Evolutionary conservation across 1,284 basidiomycete genomes (phyloP).

Genomic region (Psilocybe mexicana): DNA sequence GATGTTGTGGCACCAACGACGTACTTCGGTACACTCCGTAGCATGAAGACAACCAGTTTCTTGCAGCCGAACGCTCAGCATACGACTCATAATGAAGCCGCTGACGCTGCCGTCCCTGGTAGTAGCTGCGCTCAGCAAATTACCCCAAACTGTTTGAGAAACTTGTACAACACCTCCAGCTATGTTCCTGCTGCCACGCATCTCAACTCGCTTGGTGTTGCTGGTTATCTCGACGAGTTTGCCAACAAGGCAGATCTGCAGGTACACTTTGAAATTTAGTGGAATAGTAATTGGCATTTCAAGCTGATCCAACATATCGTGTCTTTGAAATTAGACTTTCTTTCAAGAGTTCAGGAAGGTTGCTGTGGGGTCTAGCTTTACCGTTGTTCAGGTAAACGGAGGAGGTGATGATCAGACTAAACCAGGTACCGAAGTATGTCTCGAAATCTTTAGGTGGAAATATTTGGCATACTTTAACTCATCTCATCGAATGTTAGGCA

Average conservation of each 20-base stretch:
- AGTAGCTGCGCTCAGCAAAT: constrained; percentile 47
- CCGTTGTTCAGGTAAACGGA: constrained; percentile 57
- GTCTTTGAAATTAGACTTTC: constrained; percentile 44
- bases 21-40: constrained; percentile 53
- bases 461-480: too few species aligned
- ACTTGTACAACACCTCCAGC: constrained; percentile 56
- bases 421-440: constrained; percentile 55
- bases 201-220: constrained; percentile 56
- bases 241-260: constrained; percentile 39
- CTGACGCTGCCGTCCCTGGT: constrained; percentile 29
- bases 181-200: constrained; percentile 50
- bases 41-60: constrained; percentile 44
- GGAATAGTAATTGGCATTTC: neutral
- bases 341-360: constrained; percentile 52
- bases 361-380: constrained; percentile 52
- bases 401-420: constrained; percentile 56
- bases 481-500: constrained; percentile 36
- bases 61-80: constrained; percentile 38
- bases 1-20: constrained; percentile 60
- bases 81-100: constrained; percentile 22
- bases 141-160: constrained; percentile 59
- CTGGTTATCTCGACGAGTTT: constrained; percentile 59
- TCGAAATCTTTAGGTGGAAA: neutral
- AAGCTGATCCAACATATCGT: neutral
- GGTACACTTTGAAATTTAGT: constrained; percentile 14